phyloP scores from a whole-genome alignment of 441 rosid genomes.

The Jatropha podagrica region DNA sequence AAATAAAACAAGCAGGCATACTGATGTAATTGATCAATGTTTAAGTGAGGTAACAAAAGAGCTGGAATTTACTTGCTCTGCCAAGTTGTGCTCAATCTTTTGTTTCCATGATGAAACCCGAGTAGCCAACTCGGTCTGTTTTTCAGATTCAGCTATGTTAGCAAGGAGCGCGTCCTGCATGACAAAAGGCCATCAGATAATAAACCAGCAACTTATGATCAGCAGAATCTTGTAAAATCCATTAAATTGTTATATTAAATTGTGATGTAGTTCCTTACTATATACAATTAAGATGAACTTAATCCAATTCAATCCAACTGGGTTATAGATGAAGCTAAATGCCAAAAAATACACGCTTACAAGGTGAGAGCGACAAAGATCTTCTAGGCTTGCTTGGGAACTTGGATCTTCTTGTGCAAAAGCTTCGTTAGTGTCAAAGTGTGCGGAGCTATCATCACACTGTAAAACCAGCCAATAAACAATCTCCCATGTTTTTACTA shows the following conservation, averaged over 20 bases:
- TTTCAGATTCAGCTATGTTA: slow-evolving; percentile 86
- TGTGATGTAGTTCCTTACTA: not conserved
- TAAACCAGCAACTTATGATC: not conserved
- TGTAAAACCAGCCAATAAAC: slow-evolving; percentile 34
- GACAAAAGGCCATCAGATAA: slow-evolving; percentile 4
- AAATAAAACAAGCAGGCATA: not conserved
- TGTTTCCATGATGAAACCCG: slow-evolving; percentile 93
- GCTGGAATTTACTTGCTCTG: slow-evolving; percentile 65
- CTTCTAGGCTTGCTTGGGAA: slow-evolving; percentile 78
- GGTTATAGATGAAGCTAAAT: not conserved
- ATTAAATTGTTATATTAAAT: not conserved
- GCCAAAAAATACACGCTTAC: slow-evolving; percentile 42
- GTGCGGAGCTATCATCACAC: slow-evolving; percentile 39
- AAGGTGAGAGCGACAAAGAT: slow-evolving; percentile 90
- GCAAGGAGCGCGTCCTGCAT: slow-evolving; percentile 89
- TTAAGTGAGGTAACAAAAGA: not conserved
- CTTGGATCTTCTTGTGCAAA: slow-evolving; percentile 41
- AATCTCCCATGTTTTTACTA: slow-evolving; percentile 8
- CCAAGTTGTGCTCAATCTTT: slow-evolving; percentile 83
- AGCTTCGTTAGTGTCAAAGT: slow-evolving; percentile 36
- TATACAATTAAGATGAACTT: not conserved
- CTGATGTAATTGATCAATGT: not conserved
- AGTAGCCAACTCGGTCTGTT: slow-evolving; percentile 84
- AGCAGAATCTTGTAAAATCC: not conserved
- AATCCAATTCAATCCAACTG: not conserved